These are phyloP conservation scores for Sporothrix variecibatus DNA, from an alignment of 2,329 filamentous ascomycete genomes.

Conservation along the genomic window DNA sequence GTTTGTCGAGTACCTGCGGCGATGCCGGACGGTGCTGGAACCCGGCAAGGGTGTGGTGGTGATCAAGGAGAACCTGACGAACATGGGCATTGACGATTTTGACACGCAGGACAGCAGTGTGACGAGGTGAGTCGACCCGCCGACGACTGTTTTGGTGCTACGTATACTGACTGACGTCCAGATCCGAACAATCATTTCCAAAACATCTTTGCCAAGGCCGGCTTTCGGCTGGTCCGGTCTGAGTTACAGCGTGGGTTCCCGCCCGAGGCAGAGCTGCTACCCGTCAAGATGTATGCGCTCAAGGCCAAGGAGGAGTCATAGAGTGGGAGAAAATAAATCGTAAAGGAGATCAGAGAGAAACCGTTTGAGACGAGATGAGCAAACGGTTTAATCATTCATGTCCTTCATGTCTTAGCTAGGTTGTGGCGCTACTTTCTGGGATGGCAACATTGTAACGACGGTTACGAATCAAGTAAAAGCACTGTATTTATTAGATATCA, in stretches of 20 bases:
- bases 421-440: neutral
- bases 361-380: neutral
- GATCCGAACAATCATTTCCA: slow-evolving; percentile 75
- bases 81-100: slow-evolving; percentile 64
- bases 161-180: slow-evolving; percentile 35
- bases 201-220: slow-evolving; percentile 67
- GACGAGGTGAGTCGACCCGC: slow-evolving; percentile 57
- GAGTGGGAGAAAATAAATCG: neutral
- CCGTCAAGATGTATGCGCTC: slow-evolving; percentile 78
- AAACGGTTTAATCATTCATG: neutral
- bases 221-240: slow-evolving; percentile 65
- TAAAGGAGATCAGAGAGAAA: neutral
- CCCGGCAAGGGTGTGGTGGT: slow-evolving; percentile 57
- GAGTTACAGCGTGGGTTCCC: slow-evolving; percentile 75
- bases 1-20: slow-evolving; percentile 65
- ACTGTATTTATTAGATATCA: neutral
- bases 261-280: slow-evolving; percentile 58
- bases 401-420: neutral
- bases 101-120: slow-evolving; percentile 77
- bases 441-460: too few relatives aligned
- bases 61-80: slow-evolving; percentile 77
- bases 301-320: slow-evolving; percentile 45
- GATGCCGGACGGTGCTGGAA: slow-evolving; percentile 53
- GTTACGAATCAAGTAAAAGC: neutral
- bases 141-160: neutral